Base-by-base conservation (phyloP, 768 basidiomycete genomes). In the Boletus coccyginus region DNA sequence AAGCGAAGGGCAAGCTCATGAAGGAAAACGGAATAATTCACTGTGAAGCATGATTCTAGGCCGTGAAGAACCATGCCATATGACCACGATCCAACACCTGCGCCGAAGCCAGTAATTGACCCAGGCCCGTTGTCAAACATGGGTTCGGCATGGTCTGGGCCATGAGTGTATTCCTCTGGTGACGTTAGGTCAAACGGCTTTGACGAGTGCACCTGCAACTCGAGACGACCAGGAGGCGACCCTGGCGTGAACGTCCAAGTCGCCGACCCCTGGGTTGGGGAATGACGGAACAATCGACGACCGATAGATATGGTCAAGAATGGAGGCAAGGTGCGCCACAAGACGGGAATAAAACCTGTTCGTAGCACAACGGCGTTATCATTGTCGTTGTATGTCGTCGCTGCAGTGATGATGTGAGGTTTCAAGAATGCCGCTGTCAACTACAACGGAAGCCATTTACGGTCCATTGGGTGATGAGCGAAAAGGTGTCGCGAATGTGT, bases 1-100 rank as follows among this genome's bases (percentile, higher is more conserved):
- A 84, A 60, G 50, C 80, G 76, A 44, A 82, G 65, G 5, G 83
- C 79, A 29, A 88, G 76, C 63, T 88, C 84, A 11, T 77, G 62
- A 35, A 88, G 74, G 13, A 73, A 74, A 24, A 88, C 52, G 9
- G 78, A 79, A 62, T 78, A 76, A 61, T 85, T 81, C 19, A 74
- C 80, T 21, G 77, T 71, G 40, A 88, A 58, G 57, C 74, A 76
- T 1, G 85, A 81, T 39, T 78, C 57, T 32, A 77, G 61, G 12
- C 76, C 77, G 24, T 76, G 74, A 47, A 90, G 77, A 17, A 70
- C 64, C 46, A 85, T 46, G 12, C 85, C 85, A 56, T 71, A 73
- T 12, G 76, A 75, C 73, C 77, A 82, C 45, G 79, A 78, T 50
- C 74, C 73, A 31, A 76, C 61, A 31, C 81, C 74, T 58, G 71